Evolutionary conservation across 192 early-diverging fungal species (phyloP), one percentile per base, ranked within the genome.

Genomic region (Ambispora gerdemannii): DNA sequence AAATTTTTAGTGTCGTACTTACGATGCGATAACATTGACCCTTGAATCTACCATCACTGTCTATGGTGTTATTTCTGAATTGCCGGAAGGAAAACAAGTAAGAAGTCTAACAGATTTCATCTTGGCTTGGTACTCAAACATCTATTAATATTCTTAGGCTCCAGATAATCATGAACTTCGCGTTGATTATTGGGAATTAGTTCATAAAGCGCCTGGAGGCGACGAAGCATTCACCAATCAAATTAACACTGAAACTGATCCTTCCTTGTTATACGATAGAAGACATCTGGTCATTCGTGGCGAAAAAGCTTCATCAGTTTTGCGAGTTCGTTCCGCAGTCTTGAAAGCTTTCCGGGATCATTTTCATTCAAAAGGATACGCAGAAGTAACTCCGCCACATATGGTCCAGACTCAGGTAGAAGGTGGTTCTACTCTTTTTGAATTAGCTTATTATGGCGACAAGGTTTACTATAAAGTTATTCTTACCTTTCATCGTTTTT

Each of bases 401-500:
- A 93, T 99, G 94, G 97, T 99, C 25, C 96, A 99, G 83, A 99
- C 96, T 43, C 95, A 97, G 78, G 96, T 97, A 13, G 97, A 99
- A 82, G 97, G 97, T 63, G 97, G 97, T 7, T 88, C 88, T 38
- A 98, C 96, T 7, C 84, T 99, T 62, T 99, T 99, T 63, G 81
- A 83, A 50, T 90, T 99, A 77, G 80, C 97, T 75, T 99, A 99
- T 82, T 99, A 99, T 72, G 96, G 93, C 35, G 92, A 97, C 76
- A 78, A 89, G 76, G 88, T 87, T 74, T 55, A 65, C 34, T 30
- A 67, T 55, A 28, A 50, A 27, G 19, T 25, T 70, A 7, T 50
- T 50, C 17, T 49, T 35, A 58, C 31, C 3, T 63, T 10, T 68
- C 51, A 19, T 30, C 27, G 3, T 43, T 43, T 43, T 43, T 43